Evolutionary conservation across 768 basidiomycete species (phyloP), one percentile per base, ranked within the genome.

Genomic region (Lactifluus piperatus): DNA sequence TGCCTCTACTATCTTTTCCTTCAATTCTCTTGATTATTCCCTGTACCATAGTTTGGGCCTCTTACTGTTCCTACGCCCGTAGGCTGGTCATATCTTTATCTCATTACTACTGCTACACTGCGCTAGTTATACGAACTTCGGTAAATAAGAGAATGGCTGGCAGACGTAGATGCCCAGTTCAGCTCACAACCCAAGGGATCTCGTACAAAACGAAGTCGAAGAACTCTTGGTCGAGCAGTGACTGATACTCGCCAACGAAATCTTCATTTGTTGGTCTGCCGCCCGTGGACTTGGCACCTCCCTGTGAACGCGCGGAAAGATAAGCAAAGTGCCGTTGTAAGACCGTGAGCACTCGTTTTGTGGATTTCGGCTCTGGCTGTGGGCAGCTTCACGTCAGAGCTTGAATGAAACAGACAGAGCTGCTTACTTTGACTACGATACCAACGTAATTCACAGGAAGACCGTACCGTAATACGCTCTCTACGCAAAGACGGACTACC

Each of bases 121-220:
- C 49, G 51, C 62, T 63, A 51, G 60, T 51, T 29, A n/a, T 41
- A 37, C 39, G 44, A 60, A 62, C 36, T 51, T 51, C 37, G 41
- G 22, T 37, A 45, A 61, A 61, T 61, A 56, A 56, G 44, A 61
- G 52, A 56, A 47, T 47, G 54, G 54, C 54, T 46, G 7, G 37
- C 50, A 63, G 53, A 61, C 29, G 18, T 56, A 53, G 54, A 55
- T 32, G 60, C 48, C 54, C 58, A 52, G 13, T 56, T 76, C 76
- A 86, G 66, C 81, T 78, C 39, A 86, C 74, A 65, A 97, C 88
- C 88, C 89, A 93, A 32, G 91, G 92, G 54, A 99, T 81, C 71
- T 97, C 95, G 69, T 86, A 94, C 68, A 95, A 69, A 24, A 97
- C 91, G 67, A 97, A 99, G 72, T 95, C 92, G 70, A 88, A 93